Evolutionary conservation across 805 yeast species (phyloP), one percentile per base, ranked within the genome.

Genomic region (Suhomyces canberraensis): DNA sequence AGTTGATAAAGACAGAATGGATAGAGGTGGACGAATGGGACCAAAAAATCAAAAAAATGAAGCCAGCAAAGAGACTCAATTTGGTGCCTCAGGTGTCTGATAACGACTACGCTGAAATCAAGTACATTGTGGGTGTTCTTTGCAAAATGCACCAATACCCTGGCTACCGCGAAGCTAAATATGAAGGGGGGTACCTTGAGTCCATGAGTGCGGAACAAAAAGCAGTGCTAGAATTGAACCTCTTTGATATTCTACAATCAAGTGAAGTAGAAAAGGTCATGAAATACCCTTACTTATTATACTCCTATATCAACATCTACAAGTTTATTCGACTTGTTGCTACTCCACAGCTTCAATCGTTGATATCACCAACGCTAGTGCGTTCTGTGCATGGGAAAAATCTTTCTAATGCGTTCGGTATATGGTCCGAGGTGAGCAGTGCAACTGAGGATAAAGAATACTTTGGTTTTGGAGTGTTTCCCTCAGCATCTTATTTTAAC

Each of bases 391-490:
- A 76, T 33, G 87, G 86, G 2, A 60, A 71, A 26, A 82, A 80
- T 45, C 72, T 78, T 33, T 81, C 83, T 11, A 81, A 81, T 50
- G 81, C 86, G 1, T 81, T 81, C 55, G 87, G 87, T 1, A 76
- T 79, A 16, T 79, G 86, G 84, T 76, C 80, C 33, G 54, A 52
- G 8, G 40, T 45, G 8, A 40, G 60, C 2, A 56, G 46, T 5
- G 58, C 52, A 3, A 62, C 62, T 2, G 83, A 76, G 41, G 71
- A 69, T 25, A 53, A 55, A 21, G 82, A 77, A 40, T 78, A 73
- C 45, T 64, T 79, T 34, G 88, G 88, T 0, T 77, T 77, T 44
- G 70, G 75, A 25, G 67, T 81, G 3, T 76, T 67, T 40, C 84
- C 86, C 1, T 69, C 73, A 19, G 85, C 81, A 0, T 81, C 87